Conservation (phyloP, 2,329 filamentous ascomycete species). For the Berkeleyomyces rouxiae region DNA sequence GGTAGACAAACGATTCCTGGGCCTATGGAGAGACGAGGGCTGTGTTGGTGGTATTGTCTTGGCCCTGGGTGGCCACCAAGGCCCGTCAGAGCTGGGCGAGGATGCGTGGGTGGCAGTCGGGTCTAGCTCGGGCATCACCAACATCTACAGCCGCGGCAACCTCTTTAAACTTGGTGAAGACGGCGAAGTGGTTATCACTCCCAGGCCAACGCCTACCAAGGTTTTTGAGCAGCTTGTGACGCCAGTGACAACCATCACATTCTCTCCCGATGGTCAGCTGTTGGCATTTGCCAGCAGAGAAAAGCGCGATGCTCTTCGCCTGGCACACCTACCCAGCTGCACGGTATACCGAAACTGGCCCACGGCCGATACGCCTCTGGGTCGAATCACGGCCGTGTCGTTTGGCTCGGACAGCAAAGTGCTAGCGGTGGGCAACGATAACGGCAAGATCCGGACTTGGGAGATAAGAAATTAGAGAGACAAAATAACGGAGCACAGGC, state of each 20-base stretch:
- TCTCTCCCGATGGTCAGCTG: constrained; percentile 80
- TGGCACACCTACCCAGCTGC: constrained; percentile 81
- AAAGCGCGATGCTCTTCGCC: constrained; percentile 73
- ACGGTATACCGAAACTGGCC: constrained; percentile 97
- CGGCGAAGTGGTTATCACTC: constrained; percentile 32
- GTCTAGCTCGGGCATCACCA: constrained; percentile 73
- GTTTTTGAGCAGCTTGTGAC: constrained; percentile 77
- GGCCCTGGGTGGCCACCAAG: constrained; percentile 54
- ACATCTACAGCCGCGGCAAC: constrained; percentile 71
- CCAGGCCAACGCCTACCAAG: constrained; percentile 53
- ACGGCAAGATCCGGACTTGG: constrained; percentile 78
- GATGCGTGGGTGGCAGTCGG: constrained; percentile 85
- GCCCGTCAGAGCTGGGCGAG: constrained; percentile 47
- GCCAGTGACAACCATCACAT: constrained; percentile 59
- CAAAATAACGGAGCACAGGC: not conserved
- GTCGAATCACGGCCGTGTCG: constrained; percentile 60
- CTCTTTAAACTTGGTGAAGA: constrained; percentile 32
- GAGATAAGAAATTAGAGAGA: constrained; percentile 54
- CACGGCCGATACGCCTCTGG: constrained; percentile 74
- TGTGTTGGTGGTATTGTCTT: constrained; percentile 73
- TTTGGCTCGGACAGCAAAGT: constrained; percentile 50
- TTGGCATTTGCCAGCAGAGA: constrained; percentile 71
- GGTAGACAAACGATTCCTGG: constrained; percentile 49
- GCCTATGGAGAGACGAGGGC: constrained; percentile 79
- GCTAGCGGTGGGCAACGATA: constrained; percentile 75